A percentile compares a stretch with the other conserved stretches of the same genome.
Evolutionary conservation across 225 moss, liverwort and hornwort species (phyloP).

Genomic region (Pleurozium schreberi): DNA sequence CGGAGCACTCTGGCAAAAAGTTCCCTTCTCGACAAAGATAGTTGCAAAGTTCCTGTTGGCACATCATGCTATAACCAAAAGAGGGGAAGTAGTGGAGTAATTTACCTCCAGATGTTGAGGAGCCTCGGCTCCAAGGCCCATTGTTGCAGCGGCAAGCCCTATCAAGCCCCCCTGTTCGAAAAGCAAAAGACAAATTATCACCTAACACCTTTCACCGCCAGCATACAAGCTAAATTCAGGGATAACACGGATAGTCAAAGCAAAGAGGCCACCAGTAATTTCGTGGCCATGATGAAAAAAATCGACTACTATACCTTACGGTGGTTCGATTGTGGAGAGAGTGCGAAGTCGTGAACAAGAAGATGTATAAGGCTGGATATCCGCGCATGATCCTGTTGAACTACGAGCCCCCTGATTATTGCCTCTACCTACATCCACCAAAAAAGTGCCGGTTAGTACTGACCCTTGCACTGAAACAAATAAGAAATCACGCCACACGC

Average conservation of each 20-base stretch:
- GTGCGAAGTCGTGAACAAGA: slow-evolving; percentile 69
- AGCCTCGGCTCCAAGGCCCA: slow-evolving; percentile 84
- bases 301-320: slow-evolving; percentile 49
- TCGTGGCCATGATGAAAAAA: background rate
- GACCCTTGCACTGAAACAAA: background rate
- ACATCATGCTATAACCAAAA: background rate
- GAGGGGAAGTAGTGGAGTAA: background rate
- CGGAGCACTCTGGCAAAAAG: background rate
- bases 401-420: slow-evolving; percentile 56
- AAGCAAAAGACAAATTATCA: background rate
- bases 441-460: background rate
- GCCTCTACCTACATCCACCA: slow-evolving; percentile 67
- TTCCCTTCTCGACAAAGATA: background rate
- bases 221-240: background rate
- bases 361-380: slow-evolving; percentile 61
- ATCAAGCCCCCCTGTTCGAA: slow-evolving; percentile 79
- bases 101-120: slow-evolving; percentile 84
- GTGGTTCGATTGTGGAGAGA: slow-evolving; percentile 87
- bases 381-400: slow-evolving; percentile 76
- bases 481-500: background rate
- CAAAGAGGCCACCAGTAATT: background rate
- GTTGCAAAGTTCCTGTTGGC: background rate
- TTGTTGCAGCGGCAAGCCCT: slow-evolving; percentile 92
- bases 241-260: background rate
- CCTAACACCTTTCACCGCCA: background rate